Evolutionary conservation across 1,284 basidiomycete genomes (phyloP).

Genomic region (Hemileia vastatrix): DNA sequence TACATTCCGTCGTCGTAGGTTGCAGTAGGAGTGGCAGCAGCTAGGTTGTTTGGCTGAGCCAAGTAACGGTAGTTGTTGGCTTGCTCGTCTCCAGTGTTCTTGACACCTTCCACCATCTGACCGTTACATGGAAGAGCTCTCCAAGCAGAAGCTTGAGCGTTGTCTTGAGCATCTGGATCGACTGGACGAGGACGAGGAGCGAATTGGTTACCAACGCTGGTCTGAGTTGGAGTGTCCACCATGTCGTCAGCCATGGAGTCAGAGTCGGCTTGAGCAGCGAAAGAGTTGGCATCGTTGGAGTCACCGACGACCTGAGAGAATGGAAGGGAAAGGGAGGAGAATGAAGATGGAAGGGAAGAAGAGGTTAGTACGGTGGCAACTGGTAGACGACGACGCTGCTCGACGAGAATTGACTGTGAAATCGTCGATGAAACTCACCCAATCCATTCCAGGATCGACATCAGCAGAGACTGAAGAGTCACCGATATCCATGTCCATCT

Average conservation of each 20-base stretch:
- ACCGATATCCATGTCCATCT: neutral
- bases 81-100: neutral
- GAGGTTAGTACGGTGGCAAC: neutral
- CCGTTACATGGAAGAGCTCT: neutral
- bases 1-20: neutral
- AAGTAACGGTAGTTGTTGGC: neutral
- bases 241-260: neutral
- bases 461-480: neutral
- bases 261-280: neutral
- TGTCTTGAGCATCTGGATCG: neutral
- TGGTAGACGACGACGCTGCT: neutral
- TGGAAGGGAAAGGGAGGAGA: too few species aligned
- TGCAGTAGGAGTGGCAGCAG: neutral
- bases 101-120: neutral
- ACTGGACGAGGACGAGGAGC: neutral
- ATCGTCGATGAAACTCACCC: neutral
- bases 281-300: neutral
- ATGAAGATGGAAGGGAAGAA: neutral
- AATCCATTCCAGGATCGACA: neutral
- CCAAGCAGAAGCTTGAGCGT: neutral
- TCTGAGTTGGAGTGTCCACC: neutral
- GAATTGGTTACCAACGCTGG: neutral
- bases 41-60: neutral
- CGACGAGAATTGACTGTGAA: neutral
- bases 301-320: neutral